Conservation (phyloP, 148 eudicot genomes). For the Vaccinium myrtillus region DNA sequence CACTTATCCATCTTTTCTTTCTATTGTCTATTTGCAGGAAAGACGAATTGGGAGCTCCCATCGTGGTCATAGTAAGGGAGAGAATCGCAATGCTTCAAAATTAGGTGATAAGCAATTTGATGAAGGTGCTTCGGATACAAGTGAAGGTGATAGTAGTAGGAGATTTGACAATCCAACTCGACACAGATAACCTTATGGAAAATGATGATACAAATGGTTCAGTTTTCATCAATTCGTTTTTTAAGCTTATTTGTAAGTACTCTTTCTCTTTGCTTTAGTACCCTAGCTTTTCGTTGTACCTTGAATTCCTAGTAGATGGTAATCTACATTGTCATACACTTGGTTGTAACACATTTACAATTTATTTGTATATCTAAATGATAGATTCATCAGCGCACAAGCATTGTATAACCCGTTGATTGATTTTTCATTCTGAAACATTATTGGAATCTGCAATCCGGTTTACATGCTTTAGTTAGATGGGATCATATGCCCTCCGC, state of each 20-base stretch:
- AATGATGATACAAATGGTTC: neutral
- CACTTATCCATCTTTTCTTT: neutral
- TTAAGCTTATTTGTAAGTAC: conserved; percentile 7
- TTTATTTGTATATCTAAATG: conserved; percentile 5
- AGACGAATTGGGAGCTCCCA: conserved; percentile 44
- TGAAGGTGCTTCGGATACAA: conserved; percentile 52
- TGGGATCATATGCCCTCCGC: neutral
- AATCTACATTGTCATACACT: neutral
- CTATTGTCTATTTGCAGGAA: conserved; percentile 43
- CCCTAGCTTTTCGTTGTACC: neutral
- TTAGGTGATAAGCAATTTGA: conserved; percentile 32
- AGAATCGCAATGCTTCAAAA: conserved; percentile 28
- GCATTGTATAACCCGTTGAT: neutral
- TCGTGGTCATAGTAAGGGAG: conserved; percentile 35
- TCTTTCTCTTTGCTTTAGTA: conserved; percentile 8
- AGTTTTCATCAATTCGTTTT: conserved; percentile 14
- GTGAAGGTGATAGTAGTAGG: conserved; percentile 56
- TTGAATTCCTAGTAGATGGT: neutral
- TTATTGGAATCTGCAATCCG: neutral
- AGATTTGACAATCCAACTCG: conserved; percentile 40
- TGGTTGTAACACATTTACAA: neutral
- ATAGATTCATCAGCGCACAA: neutral
- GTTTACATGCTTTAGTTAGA: neutral
- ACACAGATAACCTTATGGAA: conserved; percentile 43
- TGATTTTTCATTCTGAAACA: neutral